Evolutionary conservation across 169 alveolate genomes (phyloP), one percentile per base, ranked within the genome.

Genomic region (Plasmodium ovale): DNA sequence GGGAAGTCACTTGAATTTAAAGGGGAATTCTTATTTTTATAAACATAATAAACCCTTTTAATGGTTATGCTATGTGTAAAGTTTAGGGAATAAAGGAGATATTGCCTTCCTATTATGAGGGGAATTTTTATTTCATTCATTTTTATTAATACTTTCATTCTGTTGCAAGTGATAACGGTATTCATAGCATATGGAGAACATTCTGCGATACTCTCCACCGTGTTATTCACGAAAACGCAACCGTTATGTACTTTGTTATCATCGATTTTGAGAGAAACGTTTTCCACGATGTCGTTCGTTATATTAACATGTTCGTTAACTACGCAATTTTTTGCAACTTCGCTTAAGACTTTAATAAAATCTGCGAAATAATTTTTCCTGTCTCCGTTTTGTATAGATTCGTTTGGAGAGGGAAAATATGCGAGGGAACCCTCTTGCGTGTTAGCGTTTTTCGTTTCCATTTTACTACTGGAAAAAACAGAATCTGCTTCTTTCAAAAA

Each of bases 281-380:
- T 79, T 29, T 79, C 89, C 35, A 79, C 44, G 31, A 79, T 79
- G 31, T 79, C 89, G 58, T 79, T 67, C n/a, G 67, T 79, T 79
- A 79, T 79, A 65, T 64, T 68, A n/a, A 70, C 42, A 67, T 53
- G 6, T 51, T 79, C 74, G 59, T 42, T 65, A 47, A 51, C 23
- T 10, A 56, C 23, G 54, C 89, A 79, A 42, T 37, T 21, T 64
- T 68, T 69, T 27, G 67, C 54, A 10, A 79, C 19, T n/a, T 79
- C 53, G 47, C 70, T 42, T 79, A 79, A 42, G 49, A 51, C 21
- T n/a, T 25, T 35, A 16, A 79, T 35, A 54, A 64, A 64, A 35
- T 27, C 12, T 23, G 16, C 9, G 25, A 79, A 79, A n/a, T n/a
- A n/a, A n/a, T n/a, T n/a, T n/a, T n/a, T n/a, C n/a, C n/a, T n/a